phyloP scores from a whole-genome alignment of 179 eudicot species.

The Beta macrorhiza region DNA sequence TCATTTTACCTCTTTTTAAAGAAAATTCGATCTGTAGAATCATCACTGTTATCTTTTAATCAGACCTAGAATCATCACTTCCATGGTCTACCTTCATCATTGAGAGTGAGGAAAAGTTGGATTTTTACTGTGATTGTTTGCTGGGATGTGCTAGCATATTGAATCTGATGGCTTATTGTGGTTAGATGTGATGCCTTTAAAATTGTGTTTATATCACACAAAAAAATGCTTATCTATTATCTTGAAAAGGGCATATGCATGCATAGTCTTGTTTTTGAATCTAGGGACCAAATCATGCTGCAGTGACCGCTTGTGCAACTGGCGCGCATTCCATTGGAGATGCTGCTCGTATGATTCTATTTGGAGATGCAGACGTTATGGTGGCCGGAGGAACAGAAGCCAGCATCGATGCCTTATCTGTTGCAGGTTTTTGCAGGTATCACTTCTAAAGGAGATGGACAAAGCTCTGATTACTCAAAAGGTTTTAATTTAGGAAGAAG shows the following conservation, averaged over 20 bases:
- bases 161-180: slow-evolving; percentile 4
- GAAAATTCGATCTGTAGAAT: background rate
- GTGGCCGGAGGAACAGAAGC: slow-evolving; percentile 99
- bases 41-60: background rate
- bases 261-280: slow-evolving; percentile 59
- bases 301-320: slow-evolving; percentile 99
- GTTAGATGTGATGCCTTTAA: background rate
- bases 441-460: slow-evolving; percentile 7
- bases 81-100: background rate
- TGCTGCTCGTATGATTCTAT: slow-evolving; percentile 93
- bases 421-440: slow-evolving; percentile 96
- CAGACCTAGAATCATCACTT: background rate
- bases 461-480: background rate
- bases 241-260: slow-evolving; percentile 30
- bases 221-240: slow-evolving; percentile 6
- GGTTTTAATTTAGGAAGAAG: background rate
- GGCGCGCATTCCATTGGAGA: slow-evolving; percentile 98
- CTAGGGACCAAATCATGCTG: slow-evolving; percentile 99
- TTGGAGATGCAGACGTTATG: slow-evolving; percentile 98
- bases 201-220: background rate
- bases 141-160: background rate
- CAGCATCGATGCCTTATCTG: slow-evolving; percentile 91
- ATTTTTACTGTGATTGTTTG: background rate
- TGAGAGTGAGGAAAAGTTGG: background rate
- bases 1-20: background rate